Percentiles rank a stretch among this genome's conserved stretches.
Evolutionary conservation across 225 moss, liverwort and hornwort genomes (phyloP).

Genomic region (Bryoerythrophyllum caledonicum): DNA sequence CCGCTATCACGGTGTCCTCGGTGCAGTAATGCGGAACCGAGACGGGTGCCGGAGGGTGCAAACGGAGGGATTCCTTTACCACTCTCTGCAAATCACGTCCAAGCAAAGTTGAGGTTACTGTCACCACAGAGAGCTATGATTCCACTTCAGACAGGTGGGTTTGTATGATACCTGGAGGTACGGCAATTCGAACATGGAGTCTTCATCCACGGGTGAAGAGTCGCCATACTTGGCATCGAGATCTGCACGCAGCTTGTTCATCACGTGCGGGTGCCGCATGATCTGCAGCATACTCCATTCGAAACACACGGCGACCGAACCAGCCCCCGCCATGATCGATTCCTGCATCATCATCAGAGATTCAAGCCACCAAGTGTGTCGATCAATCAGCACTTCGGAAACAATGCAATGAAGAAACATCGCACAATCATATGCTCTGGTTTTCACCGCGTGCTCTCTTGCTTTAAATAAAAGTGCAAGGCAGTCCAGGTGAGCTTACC

Average conservation of each 20-base stretch:
- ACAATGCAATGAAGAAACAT: too few species aligned
- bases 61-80: conserved; percentile 13
- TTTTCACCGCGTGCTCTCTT: too few species aligned
- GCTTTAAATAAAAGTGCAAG: too few species aligned
- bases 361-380: too few species aligned
- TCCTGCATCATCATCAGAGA: neutral
- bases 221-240: neutral
- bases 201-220: conserved; percentile 1
- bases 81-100: neutral
- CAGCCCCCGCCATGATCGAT: neutral
- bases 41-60: conserved; percentile 4
- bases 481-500: neutral
- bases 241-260: conserved; percentile 3
- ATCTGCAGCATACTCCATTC: conserved; percentile 11
- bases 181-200: neutral
- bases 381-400: too few species aligned
- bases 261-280: conserved; percentile 12
- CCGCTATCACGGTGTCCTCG: neutral
- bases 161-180: neutral
- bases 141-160: too few species aligned
- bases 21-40: neutral
- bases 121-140: too few species aligned
- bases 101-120: neutral
- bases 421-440: too few species aligned
- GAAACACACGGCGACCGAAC: neutral